A percentile compares a stretch with the other conserved stretches of the same genome.
Conservation (phyloP, 164 flowering plant genomes). For the Magnolia changhungtana region DNA sequence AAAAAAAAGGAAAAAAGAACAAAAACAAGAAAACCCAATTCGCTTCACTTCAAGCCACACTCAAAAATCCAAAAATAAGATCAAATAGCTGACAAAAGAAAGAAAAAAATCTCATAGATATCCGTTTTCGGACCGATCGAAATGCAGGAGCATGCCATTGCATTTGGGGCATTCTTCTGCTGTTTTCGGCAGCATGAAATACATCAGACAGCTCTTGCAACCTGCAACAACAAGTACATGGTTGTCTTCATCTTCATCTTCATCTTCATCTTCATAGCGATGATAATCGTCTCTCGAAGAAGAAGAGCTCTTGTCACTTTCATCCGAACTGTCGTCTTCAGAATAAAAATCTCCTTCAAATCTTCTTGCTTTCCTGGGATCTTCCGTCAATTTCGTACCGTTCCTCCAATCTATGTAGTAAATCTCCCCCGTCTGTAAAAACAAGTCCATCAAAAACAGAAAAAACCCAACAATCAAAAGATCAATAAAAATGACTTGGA, state of each 20-base stretch:
- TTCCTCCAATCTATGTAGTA: constrained; percentile 81
- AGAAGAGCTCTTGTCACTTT: constrained; percentile 50
- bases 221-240: constrained; percentile 34
- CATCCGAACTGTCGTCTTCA: constrained; percentile 45
- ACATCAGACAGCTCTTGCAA: constrained; percentile 32
- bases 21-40: background rate
- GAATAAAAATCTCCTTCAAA: constrained; percentile 27
- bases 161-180: constrained; percentile 31
- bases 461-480: background rate
- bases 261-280: constrained; percentile 10
- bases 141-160: constrained; percentile 24
- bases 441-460: constrained; percentile 1
- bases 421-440: constrained; percentile 76
- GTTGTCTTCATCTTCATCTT: constrained; percentile 4
- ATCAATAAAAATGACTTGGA: too few relatives aligned
- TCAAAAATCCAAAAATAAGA: background rate
- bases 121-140: constrained; percentile 23
- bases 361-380: constrained; percentile 48
- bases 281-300: constrained; percentile 22
- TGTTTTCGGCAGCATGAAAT: constrained; percentile 32
- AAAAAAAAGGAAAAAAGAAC: background rate
- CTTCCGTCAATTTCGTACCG: constrained; percentile 68
- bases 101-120: constrained; percentile 5
- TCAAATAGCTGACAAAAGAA: background rate
- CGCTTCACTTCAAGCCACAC: background rate